Base-by-base conservation (phyloP, 257 asterid genomes). In the Asclepias syriaca region DNA sequence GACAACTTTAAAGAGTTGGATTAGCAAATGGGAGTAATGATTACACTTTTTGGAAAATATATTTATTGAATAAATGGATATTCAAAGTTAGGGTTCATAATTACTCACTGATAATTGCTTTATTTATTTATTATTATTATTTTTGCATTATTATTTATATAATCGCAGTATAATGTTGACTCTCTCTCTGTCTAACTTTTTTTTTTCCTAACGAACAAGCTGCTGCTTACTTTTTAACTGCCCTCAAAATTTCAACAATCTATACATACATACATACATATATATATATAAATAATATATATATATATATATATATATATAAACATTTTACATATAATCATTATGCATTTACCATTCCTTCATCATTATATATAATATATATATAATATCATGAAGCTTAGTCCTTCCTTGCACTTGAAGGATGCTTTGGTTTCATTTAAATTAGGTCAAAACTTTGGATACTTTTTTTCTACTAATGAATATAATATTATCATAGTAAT, bases 21-120 rank as follows among this genome's bases (percentile, higher is more conserved):
- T 61, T 3, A 64, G 77, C 75, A 75, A 72, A 79, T 81, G 80
- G 85, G 68, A 49, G 86, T 65, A 77, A 85, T 83, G 85, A 83
- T 85, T 68, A 74, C 77, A 75, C 72, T 70, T 51, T 2, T 74
- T 70, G 65, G 6, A 45, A 22, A 73, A 73, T 70, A 74, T 45
- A 73, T 77, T 65, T n/a, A 39, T n/a, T 43, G 66, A 59, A 73
- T 70, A 49, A 59, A 76, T 69, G 76, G 77, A 56, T 68, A 45
- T 65, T 63, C 73, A 79, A 75, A 71, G 75, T 78, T 63, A 77
- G 67, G 21, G 22, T 32, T 79, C 82, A 81, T 81, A 22, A 81
- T 84, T 72, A 74, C 84, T 59, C 76, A 74, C 77, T 66, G 72
- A 84, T 73, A 66, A 40, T 74, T 77, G 59, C 77, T 29, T 63